phyloP scores from a whole-genome alignment of 2,329 filamentous ascomycete genomes.

The Ceratocystiopsis brevicomis region DNA sequence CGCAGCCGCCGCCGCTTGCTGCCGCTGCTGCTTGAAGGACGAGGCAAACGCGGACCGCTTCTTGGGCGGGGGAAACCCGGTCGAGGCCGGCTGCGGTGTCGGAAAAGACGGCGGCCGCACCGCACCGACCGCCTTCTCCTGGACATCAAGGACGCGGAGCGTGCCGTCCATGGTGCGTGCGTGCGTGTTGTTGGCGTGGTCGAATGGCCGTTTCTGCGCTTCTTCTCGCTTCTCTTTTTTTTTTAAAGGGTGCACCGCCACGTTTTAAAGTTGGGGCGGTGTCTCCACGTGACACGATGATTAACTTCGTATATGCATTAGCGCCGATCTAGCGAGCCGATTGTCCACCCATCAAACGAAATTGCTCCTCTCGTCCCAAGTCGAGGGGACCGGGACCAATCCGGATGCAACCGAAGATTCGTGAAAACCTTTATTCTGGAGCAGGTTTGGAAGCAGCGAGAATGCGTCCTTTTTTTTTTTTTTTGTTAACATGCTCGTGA shows the following conservation, averaged over 20 bases:
- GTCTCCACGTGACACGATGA: constrained; percentile 5
- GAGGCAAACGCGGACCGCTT: constrained; percentile 49
- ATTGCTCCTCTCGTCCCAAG: constrained; percentile 8
- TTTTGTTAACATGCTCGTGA: no score
- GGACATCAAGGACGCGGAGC: constrained; percentile 55
- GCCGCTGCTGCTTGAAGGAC: constrained; percentile 57
- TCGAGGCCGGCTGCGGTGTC: constrained; percentile 33
- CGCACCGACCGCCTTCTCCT: constrained; percentile 47
- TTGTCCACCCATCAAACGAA: constrained; percentile 2
- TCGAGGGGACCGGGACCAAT: background rate
- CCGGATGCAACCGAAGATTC: no score
- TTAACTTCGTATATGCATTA: constrained; percentile 7
- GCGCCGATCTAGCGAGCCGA: constrained; percentile 9
- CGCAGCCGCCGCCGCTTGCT: constrained; percentile 8
- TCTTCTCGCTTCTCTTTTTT: background rate
- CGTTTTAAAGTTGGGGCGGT: constrained; percentile 7
- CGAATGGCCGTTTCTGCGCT: background rate
- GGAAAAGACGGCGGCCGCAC: constrained; percentile 46
- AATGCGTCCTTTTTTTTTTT: no score
- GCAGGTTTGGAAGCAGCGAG: no score
- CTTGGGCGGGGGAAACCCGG: constrained; percentile 79
- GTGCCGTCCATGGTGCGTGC: constrained; percentile 16
- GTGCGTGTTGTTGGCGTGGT: background rate
- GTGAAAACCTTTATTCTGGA: no score
- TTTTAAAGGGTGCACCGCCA: constrained; percentile 1